These are phyloP conservation scores for Rosa hybrid DNA, from an alignment of 331 rosid genomes.

Conservation along the genomic window DNA sequence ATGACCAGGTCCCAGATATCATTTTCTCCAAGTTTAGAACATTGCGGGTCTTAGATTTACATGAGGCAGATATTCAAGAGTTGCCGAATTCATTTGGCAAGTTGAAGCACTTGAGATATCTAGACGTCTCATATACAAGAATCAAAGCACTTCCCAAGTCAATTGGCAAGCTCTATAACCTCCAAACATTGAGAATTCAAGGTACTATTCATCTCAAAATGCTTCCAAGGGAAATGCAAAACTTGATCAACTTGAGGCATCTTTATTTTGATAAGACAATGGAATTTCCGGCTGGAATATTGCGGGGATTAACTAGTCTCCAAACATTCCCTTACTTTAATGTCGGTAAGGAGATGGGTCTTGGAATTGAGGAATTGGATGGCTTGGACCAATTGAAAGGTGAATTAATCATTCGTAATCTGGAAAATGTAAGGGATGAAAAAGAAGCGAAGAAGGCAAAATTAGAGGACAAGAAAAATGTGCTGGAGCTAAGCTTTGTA, in stretches of 20 bases:
- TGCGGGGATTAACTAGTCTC: background rate
- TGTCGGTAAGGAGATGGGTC: too few relatives aligned
- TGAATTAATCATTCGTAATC: background rate
- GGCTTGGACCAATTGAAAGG: background rate
- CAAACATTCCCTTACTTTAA: background rate
- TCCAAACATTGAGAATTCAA: background rate
- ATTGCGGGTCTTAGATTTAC: background rate
- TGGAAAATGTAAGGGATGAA: background rate
- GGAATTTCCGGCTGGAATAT: background rate
- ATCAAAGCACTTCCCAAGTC: background rate
- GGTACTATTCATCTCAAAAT: rapidly evolving
- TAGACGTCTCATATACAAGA: background rate
- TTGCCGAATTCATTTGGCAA: background rate
- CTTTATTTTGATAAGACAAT: background rate
- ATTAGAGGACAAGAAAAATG: too few relatives aligned
- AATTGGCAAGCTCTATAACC: background rate
- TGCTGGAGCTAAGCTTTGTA: too few relatives aligned
- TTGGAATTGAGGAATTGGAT: background rate
- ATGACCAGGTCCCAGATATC: background rate
- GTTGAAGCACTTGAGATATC: background rate
- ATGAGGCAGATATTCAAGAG: rapidly evolving
- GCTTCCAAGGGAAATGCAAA: background rate
- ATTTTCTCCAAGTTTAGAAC: background rate
- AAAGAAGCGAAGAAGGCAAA: background rate
- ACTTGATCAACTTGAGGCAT: background rate